phyloP scores from a whole-genome alignment of 202 grass and related monocot genomes.

The Panicum virgatum region DNA sequence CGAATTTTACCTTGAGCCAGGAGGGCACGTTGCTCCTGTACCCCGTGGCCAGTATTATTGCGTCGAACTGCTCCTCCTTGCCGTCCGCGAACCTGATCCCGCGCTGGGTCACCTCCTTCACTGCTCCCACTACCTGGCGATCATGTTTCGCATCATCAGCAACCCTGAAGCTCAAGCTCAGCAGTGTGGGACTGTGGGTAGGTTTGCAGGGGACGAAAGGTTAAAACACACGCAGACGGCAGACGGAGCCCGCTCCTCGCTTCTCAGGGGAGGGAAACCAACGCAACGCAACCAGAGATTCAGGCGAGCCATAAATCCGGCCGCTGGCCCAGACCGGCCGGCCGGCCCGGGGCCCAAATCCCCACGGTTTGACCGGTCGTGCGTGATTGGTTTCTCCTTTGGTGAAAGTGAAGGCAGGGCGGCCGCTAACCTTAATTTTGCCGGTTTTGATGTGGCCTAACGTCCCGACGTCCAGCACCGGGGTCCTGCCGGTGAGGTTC shows the following conservation, averaged over 20 bases:
- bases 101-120: slow-evolving; percentile 77
- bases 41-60: slow-evolving; percentile 76
- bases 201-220: neutral
- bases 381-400: neutral
- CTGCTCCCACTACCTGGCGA: slow-evolving; percentile 74
- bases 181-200: neutral
- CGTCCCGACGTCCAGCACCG: slow-evolving; percentile 91
- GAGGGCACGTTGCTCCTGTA: slow-evolving; percentile 97
- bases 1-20: slow-evolving; percentile 98
- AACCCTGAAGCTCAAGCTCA: neutral
- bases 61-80: slow-evolving; percentile 83
- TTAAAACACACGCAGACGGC: neutral
- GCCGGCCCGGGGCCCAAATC: neutral
- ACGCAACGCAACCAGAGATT: too few relatives aligned
- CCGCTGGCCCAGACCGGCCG: neutral
- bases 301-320: neutral
- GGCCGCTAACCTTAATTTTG: slow-evolving; percentile 74
- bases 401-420: slow-evolving; percentile 2
- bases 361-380: slow-evolving; percentile 11
- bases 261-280: too few relatives aligned
- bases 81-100: slow-evolving; percentile 88
- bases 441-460: slow-evolving; percentile 87
- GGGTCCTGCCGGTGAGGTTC: slow-evolving; percentile 84
- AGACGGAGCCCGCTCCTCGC: too few relatives aligned
- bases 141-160: neutral